phyloP scores from a whole-genome alignment of 345 rosid genomes.

The Geranium rotundifolium region DNA sequence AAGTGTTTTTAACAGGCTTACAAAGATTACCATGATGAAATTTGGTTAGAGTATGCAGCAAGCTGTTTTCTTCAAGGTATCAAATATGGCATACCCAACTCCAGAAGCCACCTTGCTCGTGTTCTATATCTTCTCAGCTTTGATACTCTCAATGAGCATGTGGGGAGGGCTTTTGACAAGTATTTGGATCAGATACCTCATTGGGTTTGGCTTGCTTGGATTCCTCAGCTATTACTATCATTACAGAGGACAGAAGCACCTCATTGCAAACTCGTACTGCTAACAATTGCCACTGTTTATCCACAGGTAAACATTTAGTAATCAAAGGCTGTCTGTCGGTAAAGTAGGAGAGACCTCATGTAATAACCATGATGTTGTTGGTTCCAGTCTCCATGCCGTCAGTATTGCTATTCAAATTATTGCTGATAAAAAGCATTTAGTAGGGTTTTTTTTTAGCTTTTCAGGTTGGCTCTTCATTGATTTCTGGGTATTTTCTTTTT shows the following conservation, averaged over 20 bases:
- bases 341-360: too few species aligned
- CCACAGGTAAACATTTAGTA: slow-evolving; percentile 52
- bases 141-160: slow-evolving; percentile 82
- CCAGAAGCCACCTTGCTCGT: slow-evolving; percentile 93
- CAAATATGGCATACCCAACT: slow-evolving; percentile 85
- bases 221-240: slow-evolving; percentile 91
- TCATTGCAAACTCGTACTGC: slow-evolving; percentile 89
- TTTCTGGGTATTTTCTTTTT: too few species aligned
- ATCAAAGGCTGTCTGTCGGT: too few species aligned
- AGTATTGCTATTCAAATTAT: too few species aligned
- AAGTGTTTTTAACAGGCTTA: slow-evolving; percentile 50
- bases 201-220: slow-evolving; percentile 99
- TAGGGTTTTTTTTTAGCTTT: slow-evolving; percentile 5
- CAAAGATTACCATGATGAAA: slow-evolving; percentile 70
- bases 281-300: slow-evolving; percentile 78
- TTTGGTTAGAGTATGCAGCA: slow-evolving; percentile 95
- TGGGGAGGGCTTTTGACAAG: slow-evolving; percentile 92
- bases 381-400: too few species aligned
- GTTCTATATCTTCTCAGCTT: slow-evolving; percentile 94
- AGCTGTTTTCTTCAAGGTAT: slow-evolving; percentile 99
- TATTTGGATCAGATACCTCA: slow-evolving; percentile 88
- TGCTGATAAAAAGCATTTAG: background rate
- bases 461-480: too few species aligned
- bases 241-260: slow-evolving; percentile 98
- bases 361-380: too few species aligned